Percentiles rank a stretch among this genome's conserved stretches.
These are phyloP conservation scores for Lyophyllum shimeji DNA, from an alignment of 768 basidiomycete species.

Conservation along the genomic window DNA sequence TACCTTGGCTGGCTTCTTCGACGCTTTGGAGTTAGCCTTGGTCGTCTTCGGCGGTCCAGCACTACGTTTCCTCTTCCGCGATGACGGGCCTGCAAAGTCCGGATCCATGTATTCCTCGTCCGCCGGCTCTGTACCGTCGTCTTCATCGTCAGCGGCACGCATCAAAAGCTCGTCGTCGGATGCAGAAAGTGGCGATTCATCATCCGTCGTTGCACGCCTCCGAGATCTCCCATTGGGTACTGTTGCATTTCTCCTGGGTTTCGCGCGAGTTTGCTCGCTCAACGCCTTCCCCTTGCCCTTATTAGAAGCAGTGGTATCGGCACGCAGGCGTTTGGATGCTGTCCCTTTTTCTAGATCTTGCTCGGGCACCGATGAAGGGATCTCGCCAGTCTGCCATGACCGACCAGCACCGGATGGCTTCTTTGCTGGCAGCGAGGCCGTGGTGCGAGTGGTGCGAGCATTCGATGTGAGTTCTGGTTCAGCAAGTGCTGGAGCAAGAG, in stretches of 20 bases:
- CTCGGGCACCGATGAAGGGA: slow-evolving; percentile 63
- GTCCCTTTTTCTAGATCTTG: slow-evolving; percentile 34
- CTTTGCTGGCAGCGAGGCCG: slow-evolving; percentile 5
- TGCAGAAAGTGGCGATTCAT: slow-evolving; percentile 14
- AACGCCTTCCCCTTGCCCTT: slow-evolving; percentile 5
- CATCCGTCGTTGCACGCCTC: slow-evolving; percentile 19
- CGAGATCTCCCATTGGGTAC: slow-evolving; percentile 1
- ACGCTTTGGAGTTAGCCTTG: slow-evolving; percentile 20
- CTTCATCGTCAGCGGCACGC: slow-evolving; percentile 19
- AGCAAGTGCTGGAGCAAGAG: neutral
- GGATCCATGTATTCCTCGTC: slow-evolving; percentile 41
- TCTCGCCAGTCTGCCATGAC: slow-evolving; percentile 36
- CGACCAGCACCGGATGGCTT: slow-evolving; percentile 1
- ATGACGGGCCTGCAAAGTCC: slow-evolving; percentile 26
- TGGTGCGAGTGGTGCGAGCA: slow-evolving; percentile 4
- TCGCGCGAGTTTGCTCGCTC: neutral
- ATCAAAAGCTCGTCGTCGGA: slow-evolving; percentile 26
- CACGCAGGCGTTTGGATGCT: neutral
- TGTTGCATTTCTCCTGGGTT: slow-evolving; percentile 3
- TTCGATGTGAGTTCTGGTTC: neutral
- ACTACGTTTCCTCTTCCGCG: slow-evolving; percentile 47
- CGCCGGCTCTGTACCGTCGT: slow-evolving; percentile 38
- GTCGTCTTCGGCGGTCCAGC: slow-evolving; percentile 19
- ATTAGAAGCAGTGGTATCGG: neutral
- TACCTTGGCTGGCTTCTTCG: slow-evolving; percentile 24